Conservation (phyloP, 441 rosid genomes). For the Arabidopsis hybrid region DNA sequence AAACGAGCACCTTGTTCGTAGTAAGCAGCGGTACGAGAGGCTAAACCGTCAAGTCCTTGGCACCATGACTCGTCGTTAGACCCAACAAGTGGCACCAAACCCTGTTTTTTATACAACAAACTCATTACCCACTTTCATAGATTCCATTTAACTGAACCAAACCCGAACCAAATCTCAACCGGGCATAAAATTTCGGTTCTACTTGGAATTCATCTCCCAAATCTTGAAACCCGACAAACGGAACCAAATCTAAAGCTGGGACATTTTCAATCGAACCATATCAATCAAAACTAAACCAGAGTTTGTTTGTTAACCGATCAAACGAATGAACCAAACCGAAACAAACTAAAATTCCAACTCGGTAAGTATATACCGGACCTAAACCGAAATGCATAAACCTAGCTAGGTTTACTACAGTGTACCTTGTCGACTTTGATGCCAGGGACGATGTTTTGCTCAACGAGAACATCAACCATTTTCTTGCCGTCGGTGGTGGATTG, state of each 20-base stretch:
- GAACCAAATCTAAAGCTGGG: neutral
- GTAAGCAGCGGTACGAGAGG: slow-evolving; percentile 92
- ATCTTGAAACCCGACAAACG: neutral
- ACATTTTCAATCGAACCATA: neutral
- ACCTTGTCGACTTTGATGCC: slow-evolving; percentile 98
- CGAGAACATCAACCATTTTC: slow-evolving; percentile 90
- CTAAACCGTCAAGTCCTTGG: slow-evolving; percentile 95
- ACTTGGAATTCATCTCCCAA: neutral
- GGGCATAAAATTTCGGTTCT: neutral
- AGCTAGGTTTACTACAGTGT: neutral
- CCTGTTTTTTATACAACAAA: slow-evolving; percentile 50
- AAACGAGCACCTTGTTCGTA: slow-evolving; percentile 98
- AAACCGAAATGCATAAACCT: slow-evolving; percentile 13
- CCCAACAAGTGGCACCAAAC: slow-evolving; percentile 88
- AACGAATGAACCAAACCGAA: neutral
- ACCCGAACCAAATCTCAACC: neutral
- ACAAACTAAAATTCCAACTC: neutral
- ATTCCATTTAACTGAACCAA: slow-evolving; percentile 1
- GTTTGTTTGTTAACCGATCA: neutral
- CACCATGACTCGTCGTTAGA: slow-evolving; percentile 95
- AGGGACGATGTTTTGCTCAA: slow-evolving; percentile 83
- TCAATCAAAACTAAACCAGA: neutral
- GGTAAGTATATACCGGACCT: neutral
- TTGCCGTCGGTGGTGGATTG: slow-evolving; percentile 80
- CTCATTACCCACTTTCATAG: slow-evolving; percentile 17